Conservation (phyloP, 1,139 yeast species). For the Magnusiomyces tetraspermus region DNA sequence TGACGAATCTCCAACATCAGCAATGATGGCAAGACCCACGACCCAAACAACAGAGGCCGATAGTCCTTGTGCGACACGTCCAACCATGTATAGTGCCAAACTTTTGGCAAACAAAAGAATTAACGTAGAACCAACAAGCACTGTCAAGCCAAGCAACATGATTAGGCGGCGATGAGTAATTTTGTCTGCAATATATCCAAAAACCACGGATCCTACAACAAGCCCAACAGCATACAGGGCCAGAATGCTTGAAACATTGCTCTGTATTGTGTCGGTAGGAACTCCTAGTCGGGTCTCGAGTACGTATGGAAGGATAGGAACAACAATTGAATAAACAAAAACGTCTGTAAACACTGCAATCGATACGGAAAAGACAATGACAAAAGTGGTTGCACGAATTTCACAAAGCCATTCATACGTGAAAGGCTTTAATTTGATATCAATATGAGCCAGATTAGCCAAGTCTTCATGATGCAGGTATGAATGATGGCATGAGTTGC, state of each 20-base stretch:
- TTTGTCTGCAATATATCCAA: conserved; percentile 29
- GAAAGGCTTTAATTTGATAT: not conserved
- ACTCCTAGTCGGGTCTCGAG: conserved; percentile 26
- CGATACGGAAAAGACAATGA: conserved; percentile 26
- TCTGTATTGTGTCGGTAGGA: conserved; percentile 23
- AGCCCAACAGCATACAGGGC: conserved; percentile 32
- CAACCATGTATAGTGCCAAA: conserved; percentile 26
- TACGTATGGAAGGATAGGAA: conserved; percentile 33
- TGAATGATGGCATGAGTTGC: no score
- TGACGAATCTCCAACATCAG: conserved; percentile 26
- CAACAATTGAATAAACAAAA: conserved; percentile 29
- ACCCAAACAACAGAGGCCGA: conserved; percentile 34
- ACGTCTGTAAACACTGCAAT: conserved; percentile 31
- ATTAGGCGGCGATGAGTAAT: conserved; percentile 22
- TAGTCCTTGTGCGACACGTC: conserved; percentile 31
- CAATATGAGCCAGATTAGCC: not conserved
- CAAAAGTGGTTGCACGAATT: conserved; percentile 24
- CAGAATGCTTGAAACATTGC: conserved; percentile 25
- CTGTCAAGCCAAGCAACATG: conserved; percentile 29
- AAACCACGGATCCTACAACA: conserved; percentile 26
- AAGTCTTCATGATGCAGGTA: not conserved
- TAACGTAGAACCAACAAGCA: conserved; percentile 28
- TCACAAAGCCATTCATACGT: not conserved
- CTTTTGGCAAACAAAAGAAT: conserved; percentile 26
- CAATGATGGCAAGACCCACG: conserved; percentile 32